phyloP scores from a whole-genome alignment of 1,284 basidiomycete species.

The Golubevia sp. region DNA sequence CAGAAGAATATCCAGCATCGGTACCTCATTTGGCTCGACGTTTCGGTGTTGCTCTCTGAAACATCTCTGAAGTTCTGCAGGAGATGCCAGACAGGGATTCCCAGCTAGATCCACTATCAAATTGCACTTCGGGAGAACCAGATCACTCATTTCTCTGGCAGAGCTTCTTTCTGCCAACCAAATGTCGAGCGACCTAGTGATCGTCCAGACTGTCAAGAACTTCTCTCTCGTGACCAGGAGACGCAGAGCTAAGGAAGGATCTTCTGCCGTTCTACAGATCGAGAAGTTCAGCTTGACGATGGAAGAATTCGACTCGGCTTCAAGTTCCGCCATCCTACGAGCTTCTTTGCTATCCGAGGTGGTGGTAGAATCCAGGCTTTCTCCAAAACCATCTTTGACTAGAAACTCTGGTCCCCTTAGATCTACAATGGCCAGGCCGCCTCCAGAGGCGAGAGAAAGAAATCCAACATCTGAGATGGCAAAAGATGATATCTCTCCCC shows the following conservation, averaged over 20 bases:
- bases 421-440: conserved; percentile 45
- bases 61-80: conserved; percentile 29
- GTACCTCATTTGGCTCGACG: neutral
- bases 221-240: conserved; percentile 37
- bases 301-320: conserved; percentile 31
- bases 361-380: conserved; percentile 3
- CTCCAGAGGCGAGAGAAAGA: conserved; percentile 39
- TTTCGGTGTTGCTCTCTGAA: conserved; percentile 30
- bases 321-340: conserved; percentile 28
- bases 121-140: conserved; percentile 12
- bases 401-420: conserved; percentile 42
- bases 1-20: neutral
- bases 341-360: neutral
- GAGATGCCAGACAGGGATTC: conserved; percentile 18
- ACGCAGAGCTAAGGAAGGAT: conserved; percentile 37
- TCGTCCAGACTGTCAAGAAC: conserved; percentile 46
- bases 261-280: conserved; percentile 32
- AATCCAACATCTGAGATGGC: conserved; percentile 45
- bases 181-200: conserved; percentile 27
- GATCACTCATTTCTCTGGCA: conserved; percentile 26
- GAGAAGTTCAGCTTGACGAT: conserved; percentile 35
- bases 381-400: conserved; percentile 44
- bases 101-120: conserved; percentile 35
- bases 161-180: conserved; percentile 37
- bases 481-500: conserved; percentile 32